Evolutionary conservation across 129 eudicot genomes (phyloP), one percentile per base, ranked within the genome.

Genomic region (Silybum marianum): DNA sequence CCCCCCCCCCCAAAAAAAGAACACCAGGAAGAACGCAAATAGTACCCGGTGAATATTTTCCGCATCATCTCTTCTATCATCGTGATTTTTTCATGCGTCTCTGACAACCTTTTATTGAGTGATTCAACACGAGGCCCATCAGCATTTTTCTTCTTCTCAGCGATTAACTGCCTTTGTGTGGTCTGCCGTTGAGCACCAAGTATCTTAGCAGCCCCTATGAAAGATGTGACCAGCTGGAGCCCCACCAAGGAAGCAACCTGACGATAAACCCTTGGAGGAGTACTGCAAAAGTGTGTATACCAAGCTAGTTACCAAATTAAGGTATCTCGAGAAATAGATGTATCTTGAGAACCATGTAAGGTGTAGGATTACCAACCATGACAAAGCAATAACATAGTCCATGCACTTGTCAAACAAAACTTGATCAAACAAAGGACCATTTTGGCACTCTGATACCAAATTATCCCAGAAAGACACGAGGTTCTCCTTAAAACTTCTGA

Each of bases 181-280:
- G 99, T 95, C 80, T 95, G 98, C 36, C 99, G 89, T 75, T 91
- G 99, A 36, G 91, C 86, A 82, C 92, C 95, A 40, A 95, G 99
- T 76, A 91, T 81, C 80, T 93, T 93, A 76, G 99, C 97, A 71
- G 87, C 89, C 14, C 90, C 90, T 44, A 91, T 93, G 87, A 91
- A 93, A 46, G 99, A 93, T 38, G 99, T 88, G 58, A 95, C 98
- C 81, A 95, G 90, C 87, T 95, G 99, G 72, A 95, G 99, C 38
- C 99, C 99, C 90, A 93, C 89, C 78, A 91, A 84, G 60, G 99
- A 93, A 72, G 99, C 98, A 26, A 89, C 89, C 76, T 84, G 97
- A 25, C 99, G 92, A 69, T 81, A 95, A 84, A 84, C 86, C 86
- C 99, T 91, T 12, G 99, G 99, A 44, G 99, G 99, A 75, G 99